A percentile compares a stretch with the other conserved stretches of the same genome.
phyloP scores from a whole-genome alignment of 305 asterid genomes.

The Fraxinus ornus region DNA sequence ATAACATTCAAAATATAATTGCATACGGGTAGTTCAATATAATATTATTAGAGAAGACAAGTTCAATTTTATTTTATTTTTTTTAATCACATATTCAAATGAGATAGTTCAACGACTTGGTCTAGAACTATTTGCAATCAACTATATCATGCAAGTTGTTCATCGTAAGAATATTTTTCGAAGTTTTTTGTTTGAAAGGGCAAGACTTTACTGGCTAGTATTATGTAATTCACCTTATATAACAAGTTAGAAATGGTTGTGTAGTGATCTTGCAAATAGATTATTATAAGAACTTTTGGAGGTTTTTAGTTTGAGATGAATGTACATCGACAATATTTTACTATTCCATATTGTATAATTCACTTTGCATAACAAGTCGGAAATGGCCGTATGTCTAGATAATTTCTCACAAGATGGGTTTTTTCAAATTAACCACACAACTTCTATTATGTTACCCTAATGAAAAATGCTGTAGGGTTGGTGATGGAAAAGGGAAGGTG shows the following conservation, averaged over 20 bases:
- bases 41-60: not conserved
- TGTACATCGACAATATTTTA: too few species aligned
- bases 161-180: not conserved
- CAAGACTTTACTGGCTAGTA: not conserved
- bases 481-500: constrained; percentile 44
- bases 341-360: too few species aligned
- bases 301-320: not conserved
- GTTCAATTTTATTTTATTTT: too few species aligned
- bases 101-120: not conserved
- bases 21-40: not conserved
- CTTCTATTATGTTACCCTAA: not conserved
- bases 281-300: too few species aligned
- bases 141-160: constrained; percentile 1
- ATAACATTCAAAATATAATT: too few species aligned
- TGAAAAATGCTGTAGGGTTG: constrained; percentile 20
- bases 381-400: not conserved
- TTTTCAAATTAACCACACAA: constrained; percentile 25
- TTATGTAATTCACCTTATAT: not conserved
- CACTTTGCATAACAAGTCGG: not conserved
- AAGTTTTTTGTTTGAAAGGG: not conserved
- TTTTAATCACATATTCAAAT: too few species aligned
- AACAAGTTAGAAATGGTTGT: not conserved
- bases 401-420: constrained; percentile 17
- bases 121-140: not conserved
- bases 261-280: not conserved